Percentiles rank a stretch among this genome's conserved stretches.
These are phyloP conservation scores for Rickenella mellea DNA, from an alignment of 768 basidiomycete genomes.

Conservation along the genomic window DNA sequence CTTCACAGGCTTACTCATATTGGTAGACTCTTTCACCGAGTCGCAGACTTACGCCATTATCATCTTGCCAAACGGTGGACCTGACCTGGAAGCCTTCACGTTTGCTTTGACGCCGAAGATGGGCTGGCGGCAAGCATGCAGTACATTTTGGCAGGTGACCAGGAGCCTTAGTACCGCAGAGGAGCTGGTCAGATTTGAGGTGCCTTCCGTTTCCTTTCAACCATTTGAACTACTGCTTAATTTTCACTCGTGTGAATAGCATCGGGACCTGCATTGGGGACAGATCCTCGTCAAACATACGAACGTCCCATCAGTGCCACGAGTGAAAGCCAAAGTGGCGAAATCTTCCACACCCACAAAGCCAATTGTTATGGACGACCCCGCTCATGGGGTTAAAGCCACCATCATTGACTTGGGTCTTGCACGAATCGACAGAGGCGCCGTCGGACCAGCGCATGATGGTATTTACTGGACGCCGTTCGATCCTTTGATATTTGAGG, in stretches of 20 bases:
- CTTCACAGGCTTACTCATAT: conserved; percentile 1
- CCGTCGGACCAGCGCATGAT: conserved; percentile 31
- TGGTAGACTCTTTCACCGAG: conserved; percentile 60
- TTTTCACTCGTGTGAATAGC: conserved; percentile 37
- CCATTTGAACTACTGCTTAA: background rate
- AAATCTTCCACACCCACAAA: background rate
- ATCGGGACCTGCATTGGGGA: conserved; percentile 98
- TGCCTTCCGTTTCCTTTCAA: conserved; percentile 26
- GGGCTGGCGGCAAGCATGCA: conserved; percentile 82
- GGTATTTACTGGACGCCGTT: conserved; percentile 67
- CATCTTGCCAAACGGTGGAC: conserved; percentile 82
- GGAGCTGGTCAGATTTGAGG: conserved; percentile 77
- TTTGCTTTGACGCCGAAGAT: conserved; percentile 47
- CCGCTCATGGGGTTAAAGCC: conserved; percentile 55
- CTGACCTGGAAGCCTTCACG: conserved; percentile 79
- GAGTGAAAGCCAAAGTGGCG: background rate
- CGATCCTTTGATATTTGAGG: conserved; percentile 86
- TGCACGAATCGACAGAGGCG: conserved; percentile 66
- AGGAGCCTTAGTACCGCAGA: conserved; percentile 75
- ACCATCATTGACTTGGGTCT: conserved; percentile 94
- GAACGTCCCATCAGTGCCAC: conserved; percentile 24
- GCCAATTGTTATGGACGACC: conserved; percentile 58
- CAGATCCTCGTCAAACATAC: conserved; percentile 72
- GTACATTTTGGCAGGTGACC: conserved; percentile 86
- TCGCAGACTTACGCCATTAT: conserved; percentile 85